phyloP scores from a whole-genome alignment of 2,329 filamentous ascomycete species.

The Penicillium freii region DNA sequence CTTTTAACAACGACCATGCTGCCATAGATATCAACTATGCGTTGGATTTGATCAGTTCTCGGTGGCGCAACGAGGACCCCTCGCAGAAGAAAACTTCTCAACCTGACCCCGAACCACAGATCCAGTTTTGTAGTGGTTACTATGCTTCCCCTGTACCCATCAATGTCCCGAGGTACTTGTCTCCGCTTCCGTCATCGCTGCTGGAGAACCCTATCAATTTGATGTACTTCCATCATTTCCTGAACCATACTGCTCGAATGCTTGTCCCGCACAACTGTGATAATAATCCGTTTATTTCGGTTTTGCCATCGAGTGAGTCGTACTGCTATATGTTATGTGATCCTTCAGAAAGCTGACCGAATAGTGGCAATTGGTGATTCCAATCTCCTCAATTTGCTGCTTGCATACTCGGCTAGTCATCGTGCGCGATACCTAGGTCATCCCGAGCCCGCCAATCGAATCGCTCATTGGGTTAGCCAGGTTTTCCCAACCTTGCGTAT shows the following conservation, averaged over 20 bases:
- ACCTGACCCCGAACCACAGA: conserved; percentile 18
- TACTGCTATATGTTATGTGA: background rate
- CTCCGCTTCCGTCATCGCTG: conserved; percentile 56
- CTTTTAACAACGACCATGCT: conserved; percentile 67
- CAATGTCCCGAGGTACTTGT: conserved; percentile 57
- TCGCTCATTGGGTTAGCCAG: conserved; percentile 75
- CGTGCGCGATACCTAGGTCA: conserved; percentile 72
- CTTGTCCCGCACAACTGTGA: conserved; percentile 62
- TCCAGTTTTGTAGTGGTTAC: conserved; percentile 60
- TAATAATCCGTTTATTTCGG: conserved; percentile 59
- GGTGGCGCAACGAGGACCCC: conserved; percentile 8
- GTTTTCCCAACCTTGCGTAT: conserved; percentile 65
- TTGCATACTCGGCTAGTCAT: conserved; percentile 83
- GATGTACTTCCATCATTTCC: conserved; percentile 70
- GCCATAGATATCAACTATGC: conserved; percentile 58
- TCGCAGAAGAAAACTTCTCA: conserved; percentile 5
- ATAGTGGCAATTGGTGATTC: conserved; percentile 44
- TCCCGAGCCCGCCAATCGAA: conserved; percentile 71
- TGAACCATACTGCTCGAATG: conserved; percentile 75
- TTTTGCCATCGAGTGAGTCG: conserved; percentile 60
- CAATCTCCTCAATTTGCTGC: conserved; percentile 71
- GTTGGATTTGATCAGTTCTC: conserved; percentile 30
- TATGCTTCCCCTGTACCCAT: conserved; percentile 69
- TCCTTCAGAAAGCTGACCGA: conserved; percentile 47
- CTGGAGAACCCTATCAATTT: conserved; percentile 76